Conservation (phyloP, 2,329 filamentous ascomycete genomes). For the Knufia fluminis region DNA sequence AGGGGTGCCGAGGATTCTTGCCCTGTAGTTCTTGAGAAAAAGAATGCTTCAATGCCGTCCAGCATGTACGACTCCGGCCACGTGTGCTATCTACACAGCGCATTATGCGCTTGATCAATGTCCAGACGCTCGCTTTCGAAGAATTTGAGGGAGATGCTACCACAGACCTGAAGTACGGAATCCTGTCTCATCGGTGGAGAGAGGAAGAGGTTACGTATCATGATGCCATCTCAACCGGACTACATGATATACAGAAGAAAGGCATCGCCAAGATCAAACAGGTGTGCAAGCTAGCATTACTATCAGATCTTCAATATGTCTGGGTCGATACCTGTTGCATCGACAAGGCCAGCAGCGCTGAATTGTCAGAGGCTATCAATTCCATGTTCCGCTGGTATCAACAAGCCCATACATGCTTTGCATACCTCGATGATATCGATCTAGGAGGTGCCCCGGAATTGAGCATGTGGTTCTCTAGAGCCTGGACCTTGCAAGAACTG, state of each 20-base stretch:
- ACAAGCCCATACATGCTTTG: conserved; percentile 14
- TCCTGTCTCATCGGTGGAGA: conserved; percentile 20
- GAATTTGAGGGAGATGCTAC: conserved; percentile 10
- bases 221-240: conserved; percentile 1
- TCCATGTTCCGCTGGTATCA: conserved; percentile 21
- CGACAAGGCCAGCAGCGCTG: conserved; percentile 21
- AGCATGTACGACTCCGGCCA: too few species aligned
- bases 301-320: conserved; percentile 2
- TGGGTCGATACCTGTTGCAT: conserved; percentile 25
- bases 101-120: conserved; percentile 19
- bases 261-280: conserved; percentile 6
- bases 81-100: too few species aligned
- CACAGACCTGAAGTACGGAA: conserved; percentile 15
- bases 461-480: conserved; percentile 9
- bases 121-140: conserved; percentile 14
- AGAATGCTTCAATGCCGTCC: too few species aligned
- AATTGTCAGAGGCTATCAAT: conserved; percentile 20
- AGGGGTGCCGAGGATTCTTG: not conserved
- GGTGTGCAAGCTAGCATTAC: not conserved
- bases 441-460: not conserved
- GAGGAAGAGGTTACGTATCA: conserved; percentile 17
- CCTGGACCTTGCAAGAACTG: conserved; percentile 12
- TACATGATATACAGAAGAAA: conserved; percentile 3
- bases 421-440: conserved; percentile 9
- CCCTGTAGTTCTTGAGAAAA: not conserved